Base-by-base conservation (phyloP, 352 stramenopile species). In the Globisporangium ultimum region DNA sequence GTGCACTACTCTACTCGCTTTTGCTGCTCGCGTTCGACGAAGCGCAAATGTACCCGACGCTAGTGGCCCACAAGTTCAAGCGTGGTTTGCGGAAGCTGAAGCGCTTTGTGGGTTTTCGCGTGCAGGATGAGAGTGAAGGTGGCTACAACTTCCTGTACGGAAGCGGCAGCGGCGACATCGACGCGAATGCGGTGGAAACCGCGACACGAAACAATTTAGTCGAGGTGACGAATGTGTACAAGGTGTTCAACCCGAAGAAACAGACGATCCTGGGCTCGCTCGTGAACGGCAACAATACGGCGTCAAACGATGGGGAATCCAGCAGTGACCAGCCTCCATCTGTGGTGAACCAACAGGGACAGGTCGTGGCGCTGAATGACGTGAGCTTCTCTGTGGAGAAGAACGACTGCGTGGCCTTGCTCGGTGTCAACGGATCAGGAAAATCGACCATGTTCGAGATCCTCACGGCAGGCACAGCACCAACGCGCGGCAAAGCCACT, bases 401-500 rank as follows among this genome's bases (percentile, higher is more conserved):
- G 24, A 85, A 92, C 18, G 87, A 98, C 60, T 93, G 93, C 53
- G 91, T 98, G 17, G 94, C 93, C 1, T 61, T 98, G 4, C 67
- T 98, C 14, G 95, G 96, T 3, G 87, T 97, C 46, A 98, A 98
- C 67, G 96, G 95, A 2, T 95, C 92, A 15, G 93, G 95, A n/a
- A 98, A 99, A 68, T 98, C 96, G 17, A 99, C 97, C 3, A 98
- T 96, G 49, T 98, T 99, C 60, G 84, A 92, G 57, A 97, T 99
- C 52, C 64, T 99, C 20, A 98, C 96, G 13, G 95, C 91, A 22
- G 88, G 95, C 28, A 72, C 96, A 42, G 69, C 78, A 17, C 88
- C 95, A 1, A 96, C 84, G 0, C 64, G 46, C 17, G 89, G 88
- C 6, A 70, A 63, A 10, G 85, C 76, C 8, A 42, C 74, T 7